A percentile compares a stretch with the other conserved stretches of the same genome.
phyloP scores from a whole-genome alignment of 2,329 filamentous ascomycete genomes.

The Pseudogymnoascus sp. region DNA sequence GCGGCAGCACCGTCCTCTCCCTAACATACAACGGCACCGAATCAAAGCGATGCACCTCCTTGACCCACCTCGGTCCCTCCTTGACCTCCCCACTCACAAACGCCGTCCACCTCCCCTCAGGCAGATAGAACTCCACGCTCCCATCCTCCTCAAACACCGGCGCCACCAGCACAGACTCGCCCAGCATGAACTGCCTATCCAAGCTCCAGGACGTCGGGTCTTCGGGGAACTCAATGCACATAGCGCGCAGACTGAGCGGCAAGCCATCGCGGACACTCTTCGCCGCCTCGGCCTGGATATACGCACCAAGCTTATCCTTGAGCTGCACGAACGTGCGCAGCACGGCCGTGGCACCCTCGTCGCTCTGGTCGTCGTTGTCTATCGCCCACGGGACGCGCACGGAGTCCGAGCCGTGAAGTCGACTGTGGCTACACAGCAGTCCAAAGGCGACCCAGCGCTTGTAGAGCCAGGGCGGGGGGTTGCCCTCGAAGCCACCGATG shows the following conservation, averaged over 20 bases:
- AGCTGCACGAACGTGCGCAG: slow-evolving; percentile 35
- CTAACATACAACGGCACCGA: slow-evolving; percentile 40
- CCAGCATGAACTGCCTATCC: slow-evolving; percentile 55
- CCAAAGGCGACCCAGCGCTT: slow-evolving; percentile 59
- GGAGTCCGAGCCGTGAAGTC: slow-evolving; percentile 49
- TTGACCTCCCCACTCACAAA: slow-evolving; percentile 37
- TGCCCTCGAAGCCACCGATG: slow-evolving; percentile 55
- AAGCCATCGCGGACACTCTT: slow-evolving; percentile 40
- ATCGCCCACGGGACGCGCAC: slow-evolving; percentile 59
- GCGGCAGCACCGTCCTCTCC: slow-evolving; percentile 26
- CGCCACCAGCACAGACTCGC: slow-evolving; percentile 45
- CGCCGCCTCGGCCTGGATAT: slow-evolving; percentile 45
- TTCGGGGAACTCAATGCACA: slow-evolving; percentile 52
- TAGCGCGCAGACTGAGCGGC: slow-evolving; percentile 46
- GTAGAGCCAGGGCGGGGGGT: slow-evolving; percentile 48
- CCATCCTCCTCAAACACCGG: slow-evolving; percentile 51
- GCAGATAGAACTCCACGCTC: slow-evolving; percentile 47
- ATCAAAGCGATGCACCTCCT: slow-evolving; percentile 39
- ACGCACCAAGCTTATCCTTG: slow-evolving; percentile 50
- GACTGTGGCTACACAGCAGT: slow-evolving; percentile 49
- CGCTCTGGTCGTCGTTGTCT: slow-evolving; percentile 43
- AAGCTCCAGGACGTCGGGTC: slow-evolving; percentile 49
- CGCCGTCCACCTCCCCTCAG: slow-evolving; percentile 41
- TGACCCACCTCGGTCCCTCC: slow-evolving; percentile 36
- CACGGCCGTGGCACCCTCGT: slow-evolving; percentile 41